Evolutionary conservation across 2,329 filamentous ascomycete species (phyloP).

Genomic region (Microcyclosporella mali): DNA sequence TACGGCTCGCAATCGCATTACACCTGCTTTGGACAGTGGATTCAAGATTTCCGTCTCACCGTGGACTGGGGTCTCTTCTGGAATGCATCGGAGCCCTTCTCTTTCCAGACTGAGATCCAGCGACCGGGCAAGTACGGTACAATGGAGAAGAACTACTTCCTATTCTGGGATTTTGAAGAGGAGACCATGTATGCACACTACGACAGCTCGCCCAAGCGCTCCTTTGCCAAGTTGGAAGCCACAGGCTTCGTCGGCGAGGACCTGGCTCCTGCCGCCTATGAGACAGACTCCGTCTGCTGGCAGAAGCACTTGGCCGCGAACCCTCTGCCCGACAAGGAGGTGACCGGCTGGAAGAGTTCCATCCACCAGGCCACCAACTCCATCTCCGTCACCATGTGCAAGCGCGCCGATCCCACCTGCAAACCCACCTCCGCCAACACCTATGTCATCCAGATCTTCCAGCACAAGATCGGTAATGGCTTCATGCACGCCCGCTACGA

Average conservation of each 20-base stretch:
- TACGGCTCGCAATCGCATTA: slow-evolving; percentile 52
- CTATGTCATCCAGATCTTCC: slow-evolving; percentile 50
- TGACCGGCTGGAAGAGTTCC: slow-evolving; percentile 26
- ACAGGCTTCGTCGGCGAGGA: slow-evolving; percentile 47
- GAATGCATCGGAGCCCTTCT: slow-evolving; percentile 37
- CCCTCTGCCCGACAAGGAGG: slow-evolving; percentile 1
- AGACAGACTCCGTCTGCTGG: slow-evolving; percentile 17
- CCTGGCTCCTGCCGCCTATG: slow-evolving; percentile 35
- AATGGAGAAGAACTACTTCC: slow-evolving; percentile 58
- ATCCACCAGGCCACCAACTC: slow-evolving; percentile 58
- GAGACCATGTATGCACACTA: slow-evolving; percentile 47
- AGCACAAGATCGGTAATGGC: slow-evolving; percentile 47
- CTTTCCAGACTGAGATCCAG: slow-evolving; percentile 45
- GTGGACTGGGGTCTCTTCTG: slow-evolving; percentile 8
- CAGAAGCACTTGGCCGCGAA: slow-evolving; percentile 3
- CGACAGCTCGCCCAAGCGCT: slow-evolving; percentile 46
- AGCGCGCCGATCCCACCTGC: slow-evolving; percentile 43
- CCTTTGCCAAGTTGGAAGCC: slow-evolving; percentile 42
- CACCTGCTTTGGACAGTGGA: slow-evolving; percentile 54
- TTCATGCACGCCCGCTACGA: slow-evolving; percentile 49
- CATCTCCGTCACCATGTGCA: slow-evolving; percentile 50
- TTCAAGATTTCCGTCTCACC: slow-evolving; percentile 50
- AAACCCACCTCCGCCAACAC: slow-evolving; percentile 43
- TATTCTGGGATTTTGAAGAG: slow-evolving; percentile 51
- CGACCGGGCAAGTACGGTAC: slow-evolving; percentile 41